Base-by-base conservation (phyloP, 495 filamentous ascomycete genomes). In the Hypoxylon intermedium region DNA sequence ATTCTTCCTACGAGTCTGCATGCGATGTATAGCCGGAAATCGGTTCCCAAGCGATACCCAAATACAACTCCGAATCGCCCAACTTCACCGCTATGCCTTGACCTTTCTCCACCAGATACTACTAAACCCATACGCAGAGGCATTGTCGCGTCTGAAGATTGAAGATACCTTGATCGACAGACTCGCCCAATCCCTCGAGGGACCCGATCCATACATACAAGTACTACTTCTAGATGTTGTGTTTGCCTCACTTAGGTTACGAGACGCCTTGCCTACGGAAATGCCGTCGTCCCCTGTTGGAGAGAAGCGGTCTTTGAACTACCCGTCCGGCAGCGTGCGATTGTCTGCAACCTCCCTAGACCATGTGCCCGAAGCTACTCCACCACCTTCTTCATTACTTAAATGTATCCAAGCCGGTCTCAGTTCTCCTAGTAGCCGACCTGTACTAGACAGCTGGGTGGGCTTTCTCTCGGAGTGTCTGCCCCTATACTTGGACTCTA, bases 391-490 rank as follows among this genome's bases (percentile, higher is more conserved):
- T 2, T 81, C 86, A 30, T 77, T 98, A 24, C 74, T 98, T 7
- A 89, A 90, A 50, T 96, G 91, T 67, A 82, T 99, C 31, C 82
- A 90, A 24, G 85, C 84, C 36, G 94, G 91, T 3, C 89, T 99
- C 57, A 85, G 90, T 43, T 89, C 91, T 12, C 67, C 80, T 9
- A 87, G 81, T 46, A 92, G 89, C 51, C 85, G 90, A 15, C 82
- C 85, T 15, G 87, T 93, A 16, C 78, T 99, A 26, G 92, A 97
- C 55, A 90, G 89, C 60, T 99, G 94, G 94, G 85, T 97, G 16
- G 79, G 83, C 30, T 89, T 99, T 46, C 81, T 99, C n/a, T 82
- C 85, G 15, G 88, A 92, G 70, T 89, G 90, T 41, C 79, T 98
- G 19, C 92, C 93, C 6, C 73, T 97, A 1, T 93, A 93, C 73